Evolutionary conservation across 768 basidiomycete genomes (phyloP).

Genomic region (Cytidiella melzeri): DNA sequence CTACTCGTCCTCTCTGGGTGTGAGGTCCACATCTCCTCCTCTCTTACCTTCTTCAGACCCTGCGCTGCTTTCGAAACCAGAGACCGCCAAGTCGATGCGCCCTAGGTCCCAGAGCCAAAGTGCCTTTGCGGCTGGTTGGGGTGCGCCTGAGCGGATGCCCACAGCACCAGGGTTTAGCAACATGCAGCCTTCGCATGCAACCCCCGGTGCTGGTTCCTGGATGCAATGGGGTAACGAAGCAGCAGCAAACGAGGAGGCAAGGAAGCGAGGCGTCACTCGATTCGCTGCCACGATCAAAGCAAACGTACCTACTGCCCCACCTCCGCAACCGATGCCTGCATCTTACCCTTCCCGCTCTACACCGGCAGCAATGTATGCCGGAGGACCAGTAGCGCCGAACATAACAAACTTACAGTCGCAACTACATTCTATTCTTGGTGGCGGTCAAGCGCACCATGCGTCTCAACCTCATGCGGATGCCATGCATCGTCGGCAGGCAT

Average conservation of each 20-base stretch:
- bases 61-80: not conserved
- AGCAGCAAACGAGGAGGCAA: not conserved
- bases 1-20: not conserved
- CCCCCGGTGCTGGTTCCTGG: not conserved
- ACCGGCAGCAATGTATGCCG: not conserved
- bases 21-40: not conserved
- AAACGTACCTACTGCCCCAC: not conserved
- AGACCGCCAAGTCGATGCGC: not conserved
- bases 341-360: not conserved
- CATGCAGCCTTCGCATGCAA: not conserved
- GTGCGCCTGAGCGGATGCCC: not conserved
- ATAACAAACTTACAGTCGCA: not conserved
- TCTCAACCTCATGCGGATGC: not conserved
- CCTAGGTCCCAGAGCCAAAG: not conserved
- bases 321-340: not conserved
- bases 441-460: not conserved
- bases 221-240: conserved; percentile 6
- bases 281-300: conserved; percentile 6
- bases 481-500: not conserved
- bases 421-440: not conserved
- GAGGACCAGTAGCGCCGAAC: not conserved
- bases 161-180: not conserved
- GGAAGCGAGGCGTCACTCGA: conserved; percentile 1
- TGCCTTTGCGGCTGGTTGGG: conserved; percentile 1
- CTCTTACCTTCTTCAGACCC: not conserved